These are phyloP conservation scores for Verticillium longisporum DNA, from an alignment of 2,329 filamentous ascomycete species.

Conservation along the genomic window DNA sequence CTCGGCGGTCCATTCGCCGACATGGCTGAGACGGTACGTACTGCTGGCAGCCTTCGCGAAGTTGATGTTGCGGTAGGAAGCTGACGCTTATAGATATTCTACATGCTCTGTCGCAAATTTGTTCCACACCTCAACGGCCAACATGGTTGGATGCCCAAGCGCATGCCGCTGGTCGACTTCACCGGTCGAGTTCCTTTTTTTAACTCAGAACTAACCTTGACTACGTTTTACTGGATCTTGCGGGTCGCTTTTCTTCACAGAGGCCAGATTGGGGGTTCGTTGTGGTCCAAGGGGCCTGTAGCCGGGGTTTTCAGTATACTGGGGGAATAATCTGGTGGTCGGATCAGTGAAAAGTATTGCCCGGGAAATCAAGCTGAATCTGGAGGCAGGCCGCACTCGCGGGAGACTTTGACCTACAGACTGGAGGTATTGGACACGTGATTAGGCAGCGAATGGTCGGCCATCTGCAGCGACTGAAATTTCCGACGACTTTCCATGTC, in stretches of 20 bases:
- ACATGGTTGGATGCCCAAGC: neutral
- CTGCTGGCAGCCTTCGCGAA: neutral
- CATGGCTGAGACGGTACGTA: neutral
- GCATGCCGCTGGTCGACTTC: neutral
- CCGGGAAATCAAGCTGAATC: no score
- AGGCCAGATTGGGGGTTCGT: neutral
- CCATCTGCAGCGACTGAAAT: no score
- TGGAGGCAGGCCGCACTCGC: no score
- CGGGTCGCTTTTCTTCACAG: neutral
- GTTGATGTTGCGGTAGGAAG: neutral
- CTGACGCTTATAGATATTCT: neutral
- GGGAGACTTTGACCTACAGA: no score
- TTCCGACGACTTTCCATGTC: no score
- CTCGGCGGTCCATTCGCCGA: neutral
- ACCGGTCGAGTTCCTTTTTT: neutral
- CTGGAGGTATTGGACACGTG: no score
- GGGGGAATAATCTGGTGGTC: conserved; percentile 3
- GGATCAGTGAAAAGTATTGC: no score
- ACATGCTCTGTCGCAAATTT: neutral
- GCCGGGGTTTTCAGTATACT: neutral
- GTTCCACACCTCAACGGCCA: neutral
- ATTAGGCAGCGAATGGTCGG: no score
- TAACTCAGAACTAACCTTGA: neutral
- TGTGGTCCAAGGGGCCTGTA: neutral
- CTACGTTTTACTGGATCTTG: neutral